Base-by-base conservation (phyloP, 768 basidiomycete species). In the Lactarius akahatsu region DNA sequence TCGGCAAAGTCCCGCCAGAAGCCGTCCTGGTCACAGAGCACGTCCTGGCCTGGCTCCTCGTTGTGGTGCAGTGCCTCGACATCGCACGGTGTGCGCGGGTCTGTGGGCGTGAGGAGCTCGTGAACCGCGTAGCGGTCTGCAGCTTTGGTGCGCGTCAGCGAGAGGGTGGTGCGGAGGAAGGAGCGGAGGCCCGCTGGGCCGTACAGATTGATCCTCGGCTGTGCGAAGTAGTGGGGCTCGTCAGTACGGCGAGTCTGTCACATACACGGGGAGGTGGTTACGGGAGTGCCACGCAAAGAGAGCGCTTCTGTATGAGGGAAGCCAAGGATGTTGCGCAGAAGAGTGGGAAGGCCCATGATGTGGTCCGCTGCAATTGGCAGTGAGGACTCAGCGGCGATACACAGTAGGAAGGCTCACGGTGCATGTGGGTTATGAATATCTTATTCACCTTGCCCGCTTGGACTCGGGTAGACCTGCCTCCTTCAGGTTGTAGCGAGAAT, bases 371-470 rank as follows among this genome's bases (percentile, higher is more conserved):
- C 63, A 67, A 16, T 28, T 56, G 20, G 15, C 45, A n/a, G 20
- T 40, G 69, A 18, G 9, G 57, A 47, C 26, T 34, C 45, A 67
- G 36, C 43, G 20, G 28, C 8, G 18, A 26, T 34, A 20, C 34
- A 47, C 38, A 38, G 10, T 28, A 13, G 23, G 50, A 16, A 38
- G 54, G 57, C 71, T 77, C 57, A 72, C 92, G 85, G 72, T 94
- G 92, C 85, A 93, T 87, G 71, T 94, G 93, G 1, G 92, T 94
- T 60, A 94, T 80, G 74, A 94, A 93, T 54, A 95, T 82, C 72
- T 88, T 91, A 3, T 77, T 76, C 34, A 94, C 79, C 64, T 77
- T 83, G 41, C 73, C 79, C 20, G 81, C 72, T 71, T 79, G 81
- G 63, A 86, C 72, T 71, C 79, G 81, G 63, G 86, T 71, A 58